A percentile compares a stretch with the other conserved stretches of the same genome.
Conservation (phyloP, 176 grass and related monocot genomes). For the Paspalum vaginatum region DNA sequence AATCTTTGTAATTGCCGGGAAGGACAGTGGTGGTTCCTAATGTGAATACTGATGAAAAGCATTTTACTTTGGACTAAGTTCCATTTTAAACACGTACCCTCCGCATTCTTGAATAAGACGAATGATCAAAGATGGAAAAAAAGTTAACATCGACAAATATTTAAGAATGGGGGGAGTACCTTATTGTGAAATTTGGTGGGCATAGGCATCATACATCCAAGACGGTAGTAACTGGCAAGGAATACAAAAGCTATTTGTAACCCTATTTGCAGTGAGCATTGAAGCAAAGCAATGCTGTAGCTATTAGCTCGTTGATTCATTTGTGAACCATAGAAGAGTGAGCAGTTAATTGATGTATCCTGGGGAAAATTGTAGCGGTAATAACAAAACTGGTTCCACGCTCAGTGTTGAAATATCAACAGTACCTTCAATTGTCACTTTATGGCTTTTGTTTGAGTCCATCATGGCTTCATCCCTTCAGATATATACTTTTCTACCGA, state of each 20-base stretch:
- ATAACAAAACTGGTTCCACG: conserved; percentile 1
- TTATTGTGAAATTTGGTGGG: not conserved
- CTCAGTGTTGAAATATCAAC: not conserved
- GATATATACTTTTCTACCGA: not conserved
- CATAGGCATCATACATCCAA: not conserved
- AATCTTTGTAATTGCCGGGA: not conserved
- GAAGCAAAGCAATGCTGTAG: not conserved
- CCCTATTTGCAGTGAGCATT: not conserved
- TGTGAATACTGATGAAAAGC: not conserved
- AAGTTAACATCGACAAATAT: too few species aligned
- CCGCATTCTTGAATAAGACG: too few species aligned
- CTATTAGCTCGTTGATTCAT: conserved; percentile 21
- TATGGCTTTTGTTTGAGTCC: not conserved
- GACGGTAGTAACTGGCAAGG: conserved; percentile 1
- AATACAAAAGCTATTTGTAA: conserved; percentile 13
- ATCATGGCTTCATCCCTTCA: not conserved
- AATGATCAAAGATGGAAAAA: too few species aligned
- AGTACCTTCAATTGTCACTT: conserved; percentile 3
- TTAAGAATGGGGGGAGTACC: not conserved
- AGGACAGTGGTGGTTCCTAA: conserved; percentile 25
- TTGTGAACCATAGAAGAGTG: conserved; percentile 11
- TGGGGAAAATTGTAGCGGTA: conserved; percentile 19
- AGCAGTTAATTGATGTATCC: not conserved
- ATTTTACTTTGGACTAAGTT: conserved; percentile 7
- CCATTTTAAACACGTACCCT: not conserved